Evolutionary conservation across 2,329 filamentous ascomycete genomes (phyloP).

Genomic region (Fonsecaea multimorphosa): DNA sequence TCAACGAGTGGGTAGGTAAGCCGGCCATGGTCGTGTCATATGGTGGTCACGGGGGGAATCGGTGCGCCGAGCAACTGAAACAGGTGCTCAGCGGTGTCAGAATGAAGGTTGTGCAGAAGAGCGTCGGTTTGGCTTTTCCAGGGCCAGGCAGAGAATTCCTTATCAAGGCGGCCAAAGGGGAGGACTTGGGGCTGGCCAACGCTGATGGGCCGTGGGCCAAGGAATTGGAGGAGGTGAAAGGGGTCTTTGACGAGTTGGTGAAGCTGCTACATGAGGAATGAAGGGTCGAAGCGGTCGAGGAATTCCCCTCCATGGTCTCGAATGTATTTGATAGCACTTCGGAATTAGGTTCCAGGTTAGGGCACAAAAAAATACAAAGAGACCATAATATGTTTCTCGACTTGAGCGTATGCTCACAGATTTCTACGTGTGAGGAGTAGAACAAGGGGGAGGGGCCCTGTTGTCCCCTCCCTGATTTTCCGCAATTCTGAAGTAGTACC

Average conservation of each 20-base stretch:
- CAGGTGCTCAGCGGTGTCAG: constrained; percentile 45
- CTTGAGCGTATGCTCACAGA: background rate
- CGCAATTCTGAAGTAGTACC: background rate
- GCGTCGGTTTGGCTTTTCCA: constrained; percentile 43
- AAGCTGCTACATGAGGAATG: constrained; percentile 3
- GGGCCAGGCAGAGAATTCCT: constrained; percentile 36
- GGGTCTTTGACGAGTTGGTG: constrained; percentile 29
- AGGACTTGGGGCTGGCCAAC: constrained; percentile 36
- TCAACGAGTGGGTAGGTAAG: constrained; percentile 64
- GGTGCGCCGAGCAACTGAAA: constrained; percentile 47
- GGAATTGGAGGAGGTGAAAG: constrained; percentile 21
- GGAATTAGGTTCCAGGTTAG: background rate
- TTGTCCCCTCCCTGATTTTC: background rate
- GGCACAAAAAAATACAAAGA: background rate
- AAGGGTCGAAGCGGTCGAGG: background rate
- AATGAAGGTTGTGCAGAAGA: constrained; percentile 45
- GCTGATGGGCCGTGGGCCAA: constrained; percentile 23
- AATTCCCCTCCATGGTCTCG: background rate
- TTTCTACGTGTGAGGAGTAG: background rate
- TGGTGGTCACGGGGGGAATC: constrained; percentile 53
- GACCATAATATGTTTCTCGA: background rate
- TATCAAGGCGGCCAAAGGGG: constrained; percentile 38
- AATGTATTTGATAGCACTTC: background rate
- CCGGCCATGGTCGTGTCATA: constrained; percentile 62
- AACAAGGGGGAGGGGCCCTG: background rate